Conservation (phyloP, 2,329 filamentous ascomycete species). For the Laburnicola sp. region DNA sequence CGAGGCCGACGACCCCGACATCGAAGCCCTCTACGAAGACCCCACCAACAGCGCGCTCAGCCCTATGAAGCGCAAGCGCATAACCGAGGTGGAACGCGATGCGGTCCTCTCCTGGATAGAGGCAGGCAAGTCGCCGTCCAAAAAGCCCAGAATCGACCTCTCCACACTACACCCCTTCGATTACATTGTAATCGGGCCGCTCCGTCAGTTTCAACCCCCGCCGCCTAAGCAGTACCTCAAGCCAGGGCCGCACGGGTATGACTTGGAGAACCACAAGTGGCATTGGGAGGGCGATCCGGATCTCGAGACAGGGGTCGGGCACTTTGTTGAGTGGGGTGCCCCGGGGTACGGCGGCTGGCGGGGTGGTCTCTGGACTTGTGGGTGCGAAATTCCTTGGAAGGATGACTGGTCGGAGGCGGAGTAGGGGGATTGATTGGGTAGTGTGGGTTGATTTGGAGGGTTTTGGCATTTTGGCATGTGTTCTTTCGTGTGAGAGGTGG, state of each 20-base stretch:
- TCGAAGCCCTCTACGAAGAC: background rate
- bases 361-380: slow-evolving; percentile 27
- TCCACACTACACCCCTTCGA: background rate
- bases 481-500: no score
- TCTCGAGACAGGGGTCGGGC: slow-evolving; percentile 24
- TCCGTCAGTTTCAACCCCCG: background rate
- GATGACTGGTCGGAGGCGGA: slow-evolving; percentile 6
- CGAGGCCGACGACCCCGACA: background rate
- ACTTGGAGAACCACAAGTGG: slow-evolving; percentile 11
- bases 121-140: no score
- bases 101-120: background rate
- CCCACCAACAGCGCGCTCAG: slow-evolving; percentile 5
- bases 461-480: no score
- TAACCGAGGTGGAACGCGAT: slow-evolving; percentile 9
- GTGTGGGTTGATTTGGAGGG: no score
- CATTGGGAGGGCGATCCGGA: slow-evolving; percentile 20
- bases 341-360: slow-evolving; percentile 23
- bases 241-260: slow-evolving; percentile 27
- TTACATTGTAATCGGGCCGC: background rate
- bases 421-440: no score
- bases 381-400: slow-evolving; percentile 22
- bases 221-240: slow-evolving; percentile 26
- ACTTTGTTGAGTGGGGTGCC: slow-evolving; percentile 26
- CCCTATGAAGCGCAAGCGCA: background rate
- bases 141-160: no score